A percentile compares a stretch with the other conserved stretches of the same genome.
These are phyloP conservation scores for Elongisporangium anandrum DNA, from an alignment of 352 stramenopile species.

Conservation along the genomic window DNA sequence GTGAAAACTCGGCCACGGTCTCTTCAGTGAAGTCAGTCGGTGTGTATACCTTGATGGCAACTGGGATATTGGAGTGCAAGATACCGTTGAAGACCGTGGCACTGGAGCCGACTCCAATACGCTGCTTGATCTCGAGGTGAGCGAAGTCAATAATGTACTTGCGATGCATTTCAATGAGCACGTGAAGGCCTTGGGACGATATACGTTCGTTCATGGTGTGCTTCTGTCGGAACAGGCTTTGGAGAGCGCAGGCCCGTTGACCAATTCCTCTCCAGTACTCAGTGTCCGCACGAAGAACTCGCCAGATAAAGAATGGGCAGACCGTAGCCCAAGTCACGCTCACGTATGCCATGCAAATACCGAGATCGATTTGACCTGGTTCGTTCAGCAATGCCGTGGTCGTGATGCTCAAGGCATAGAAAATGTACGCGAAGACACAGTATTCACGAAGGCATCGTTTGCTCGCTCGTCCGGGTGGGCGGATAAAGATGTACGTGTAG, in stretches of 20 bases:
- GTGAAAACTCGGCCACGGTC: conserved; percentile 46
- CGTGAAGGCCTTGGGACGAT: conserved; percentile 40
- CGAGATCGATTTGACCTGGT: conserved; percentile 17
- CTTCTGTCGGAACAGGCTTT: conserved; percentile 10
- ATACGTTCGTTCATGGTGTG: conserved; percentile 27
- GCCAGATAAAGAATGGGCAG: conserved; percentile 43
- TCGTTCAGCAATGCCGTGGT: conserved; percentile 30
- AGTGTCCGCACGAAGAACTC: conserved; percentile 44
- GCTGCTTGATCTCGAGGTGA: conserved; percentile 35
- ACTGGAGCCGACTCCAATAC: conserved; percentile 44
- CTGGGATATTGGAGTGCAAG: conserved; percentile 20
- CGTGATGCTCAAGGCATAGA: conserved; percentile 28
- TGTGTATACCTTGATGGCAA: conserved; percentile 64
- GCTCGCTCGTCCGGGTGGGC: conserved; percentile 32
- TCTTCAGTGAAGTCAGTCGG: conserved; percentile 46
- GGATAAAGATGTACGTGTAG: conserved; percentile 33
- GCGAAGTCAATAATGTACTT: conserved; percentile 72
- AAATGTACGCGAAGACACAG: conserved; percentile 28
- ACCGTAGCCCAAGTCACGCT: conserved; percentile 33
- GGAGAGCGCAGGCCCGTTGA: conserved; percentile 26
- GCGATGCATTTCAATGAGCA: conserved; percentile 62
- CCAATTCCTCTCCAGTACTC: conserved; percentile 41
- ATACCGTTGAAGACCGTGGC: conserved; percentile 46
- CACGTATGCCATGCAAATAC: conserved; percentile 26
- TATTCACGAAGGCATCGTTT: conserved; percentile 37